Base-by-base conservation (phyloP, 2,329 filamentous ascomycete species). In the Rutstroemia sp. region DNA sequence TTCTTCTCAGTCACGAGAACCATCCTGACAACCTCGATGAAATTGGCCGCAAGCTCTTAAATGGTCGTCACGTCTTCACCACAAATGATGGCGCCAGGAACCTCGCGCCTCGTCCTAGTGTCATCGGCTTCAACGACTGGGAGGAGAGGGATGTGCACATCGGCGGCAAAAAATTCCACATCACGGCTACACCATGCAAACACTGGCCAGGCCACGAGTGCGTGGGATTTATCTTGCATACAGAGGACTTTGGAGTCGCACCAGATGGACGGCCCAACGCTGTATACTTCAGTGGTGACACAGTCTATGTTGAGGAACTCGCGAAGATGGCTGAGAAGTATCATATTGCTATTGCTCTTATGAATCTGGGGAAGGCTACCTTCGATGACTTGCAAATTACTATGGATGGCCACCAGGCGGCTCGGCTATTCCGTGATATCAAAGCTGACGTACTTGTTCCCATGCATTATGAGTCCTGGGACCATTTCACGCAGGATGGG, bases 21-120 rank as follows among this genome's bases (percentile, higher is more conserved):
- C 76, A 79, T 56, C 67, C 68, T 0, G 76, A 79, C 58, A 79
- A 79, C 58, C 69, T 80, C 2, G 76, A 79, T 37, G 68, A 72
- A 2, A 60, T 73, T 0, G 76, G 77, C 21, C 75, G 76, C 4
- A 69, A 61, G 7, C 68, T 78, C 0, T 70, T 79, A 5, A 69
- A 78, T 48, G 76, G 73, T 3, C 74, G 75, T 7, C 66, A 63
- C 2, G 76, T 51, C 21, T 41, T 51, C 10, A 51, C 48, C 1
- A 51, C 48, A 5, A 21, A 8, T 6, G 48, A 51, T n/a, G 48
- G 48, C 4, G 48, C 48, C 2, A 41, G n/a, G 14, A 51, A 51
- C 12, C 48, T 51, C 5, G 37, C 48, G 6, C 48, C 48, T 3
- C 34, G 48, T 5, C 48, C 48, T 4, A 37, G n/a, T 10, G 48